Evolutionary conservation across 805 yeast species (phyloP).

Genomic region (Deakozyma indianensis): DNA sequence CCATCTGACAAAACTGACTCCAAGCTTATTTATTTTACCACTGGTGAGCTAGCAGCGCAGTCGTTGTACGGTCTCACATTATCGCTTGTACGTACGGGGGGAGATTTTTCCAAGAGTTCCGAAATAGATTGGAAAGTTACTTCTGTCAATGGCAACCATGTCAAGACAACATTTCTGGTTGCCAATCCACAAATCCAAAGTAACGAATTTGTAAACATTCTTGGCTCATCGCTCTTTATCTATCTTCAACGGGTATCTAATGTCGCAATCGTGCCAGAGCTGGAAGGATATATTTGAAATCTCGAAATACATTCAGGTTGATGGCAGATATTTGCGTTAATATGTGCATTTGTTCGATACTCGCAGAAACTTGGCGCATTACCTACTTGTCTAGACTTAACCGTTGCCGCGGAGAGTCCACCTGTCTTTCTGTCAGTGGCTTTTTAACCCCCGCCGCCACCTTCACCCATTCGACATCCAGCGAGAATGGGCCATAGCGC

Average conservation of each 20-base stretch:
- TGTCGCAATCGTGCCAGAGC: neutral
- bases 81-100: neutral
- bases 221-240: neutral
- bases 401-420: neutral
- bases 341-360: too few species aligned
- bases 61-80: neutral
- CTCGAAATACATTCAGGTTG: too few species aligned
- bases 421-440: neutral
- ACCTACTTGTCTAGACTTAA: neutral
- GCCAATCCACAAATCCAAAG: neutral
- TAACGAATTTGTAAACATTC: neutral
- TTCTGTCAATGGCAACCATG: neutral
- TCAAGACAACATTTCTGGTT: neutral
- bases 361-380: too few species aligned
- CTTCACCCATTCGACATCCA: constrained; percentile 60
- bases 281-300: neutral
- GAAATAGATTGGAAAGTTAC: neutral
- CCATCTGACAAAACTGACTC: neutral
- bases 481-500: constrained; percentile 59
- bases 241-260: neutral
- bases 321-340: too few species aligned
- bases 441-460: constrained; percentile 20
- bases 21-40: neutral
- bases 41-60: neutral
- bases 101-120: neutral